phyloP scores from a whole-genome alignment of 2,329 filamentous ascomycete genomes.

The Septoria linicola region DNA sequence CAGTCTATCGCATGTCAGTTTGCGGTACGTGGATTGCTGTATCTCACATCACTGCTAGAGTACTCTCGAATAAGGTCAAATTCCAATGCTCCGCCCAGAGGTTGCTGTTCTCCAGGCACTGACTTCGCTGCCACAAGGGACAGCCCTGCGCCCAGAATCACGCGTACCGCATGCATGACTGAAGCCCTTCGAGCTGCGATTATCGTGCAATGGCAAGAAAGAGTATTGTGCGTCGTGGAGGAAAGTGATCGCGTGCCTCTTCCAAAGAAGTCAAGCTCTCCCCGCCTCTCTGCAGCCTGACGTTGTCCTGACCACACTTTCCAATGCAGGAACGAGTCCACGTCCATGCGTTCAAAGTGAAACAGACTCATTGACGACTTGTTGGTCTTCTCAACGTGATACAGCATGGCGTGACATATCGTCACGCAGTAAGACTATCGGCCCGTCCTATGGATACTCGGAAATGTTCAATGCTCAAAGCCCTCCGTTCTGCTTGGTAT shows the following conservation, averaged over 20 bases:
- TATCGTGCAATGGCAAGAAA: not conserved
- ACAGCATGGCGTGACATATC: too few species aligned
- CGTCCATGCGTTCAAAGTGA: too few species aligned
- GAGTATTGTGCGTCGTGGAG: not conserved
- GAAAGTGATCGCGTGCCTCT: conserved; percentile 26
- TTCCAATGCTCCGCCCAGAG: conserved; percentile 2
- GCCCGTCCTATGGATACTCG: too few species aligned
- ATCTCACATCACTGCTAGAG: conserved; percentile 4
- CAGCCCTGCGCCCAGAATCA: not conserved
- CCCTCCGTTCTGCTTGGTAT: not conserved
- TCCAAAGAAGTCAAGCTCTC: conserved; percentile 2
- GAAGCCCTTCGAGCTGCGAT: not conserved
- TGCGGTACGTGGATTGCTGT: not conserved
- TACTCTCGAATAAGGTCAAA: conserved; percentile 28
- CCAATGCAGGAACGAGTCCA: not conserved
- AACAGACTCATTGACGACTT: too few species aligned
- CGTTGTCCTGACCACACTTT: conserved; percentile 14
- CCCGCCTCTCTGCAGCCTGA: conserved; percentile 21
- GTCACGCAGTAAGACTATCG: too few species aligned
- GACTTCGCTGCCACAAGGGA: not conserved
- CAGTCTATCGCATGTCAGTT: conserved; percentile 22
- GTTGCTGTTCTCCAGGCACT: conserved; percentile 7
- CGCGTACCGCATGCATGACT: conserved; percentile 5
- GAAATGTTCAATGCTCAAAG: too few species aligned
- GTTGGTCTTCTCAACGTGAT: too few species aligned